phyloP scores from a whole-genome alignment of 768 basidiomycete species.

The Pulveroboletus sp. region DNA sequence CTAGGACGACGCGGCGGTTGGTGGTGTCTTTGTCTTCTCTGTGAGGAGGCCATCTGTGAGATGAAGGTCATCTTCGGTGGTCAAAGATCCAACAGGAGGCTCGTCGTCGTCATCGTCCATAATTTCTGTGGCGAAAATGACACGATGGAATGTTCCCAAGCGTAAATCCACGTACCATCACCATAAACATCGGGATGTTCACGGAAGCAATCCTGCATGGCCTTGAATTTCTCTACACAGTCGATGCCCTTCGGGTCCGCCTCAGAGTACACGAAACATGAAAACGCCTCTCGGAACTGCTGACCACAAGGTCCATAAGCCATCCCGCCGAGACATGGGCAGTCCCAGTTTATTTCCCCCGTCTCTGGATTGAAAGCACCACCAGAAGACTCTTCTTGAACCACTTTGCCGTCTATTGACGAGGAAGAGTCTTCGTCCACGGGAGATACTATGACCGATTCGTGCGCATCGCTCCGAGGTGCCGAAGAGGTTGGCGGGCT shows the following conservation, averaged over 20 bases:
- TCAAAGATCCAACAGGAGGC: slow-evolving; percentile 7
- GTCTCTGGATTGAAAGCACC: slow-evolving; percentile 93
- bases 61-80: slow-evolving; percentile 4
- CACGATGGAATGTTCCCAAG: neutral
- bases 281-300: slow-evolving; percentile 92
- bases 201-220: slow-evolving; percentile 97
- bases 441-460: neutral
- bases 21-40: slow-evolving; percentile 7
- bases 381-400: slow-evolving; percentile 27
- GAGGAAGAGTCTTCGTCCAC: slow-evolving; percentile 9
- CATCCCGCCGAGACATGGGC: slow-evolving; percentile 98
- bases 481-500: slow-evolving; percentile 17
- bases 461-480: slow-evolving; percentile 18
- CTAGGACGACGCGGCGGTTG: slow-evolving; percentile 4
- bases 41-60: slow-evolving; percentile 3
- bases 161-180: slow-evolving; percentile 57
- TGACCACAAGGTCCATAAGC: slow-evolving; percentile 93
- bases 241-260: slow-evolving; percentile 96
- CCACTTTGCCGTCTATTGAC: slow-evolving; percentile 20
- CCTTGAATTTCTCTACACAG: slow-evolving; percentile 96
- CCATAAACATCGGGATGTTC: slow-evolving; percentile 94
- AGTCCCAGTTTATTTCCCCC: slow-evolving; percentile 99
- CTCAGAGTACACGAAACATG: slow-evolving; percentile 93
- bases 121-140: slow-evolving; percentile 43
- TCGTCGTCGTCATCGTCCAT: slow-evolving; percentile 64